These are phyloP conservation scores for Podaxis sp. DNA, from an alignment of 768 basidiomycete genomes.

Conservation along the genomic window DNA sequence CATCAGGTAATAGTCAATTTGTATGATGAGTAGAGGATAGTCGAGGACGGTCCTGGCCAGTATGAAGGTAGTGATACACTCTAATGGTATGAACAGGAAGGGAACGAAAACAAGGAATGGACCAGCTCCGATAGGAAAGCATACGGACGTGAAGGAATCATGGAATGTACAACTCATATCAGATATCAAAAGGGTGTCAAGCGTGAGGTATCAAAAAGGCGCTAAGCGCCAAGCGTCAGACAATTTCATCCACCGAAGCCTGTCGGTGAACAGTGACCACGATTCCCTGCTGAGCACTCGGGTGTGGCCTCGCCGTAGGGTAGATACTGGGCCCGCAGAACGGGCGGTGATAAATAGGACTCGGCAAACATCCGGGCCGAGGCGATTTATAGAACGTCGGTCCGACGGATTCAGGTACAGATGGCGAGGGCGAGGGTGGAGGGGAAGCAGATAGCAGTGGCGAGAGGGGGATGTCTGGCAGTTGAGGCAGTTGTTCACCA, in stretches of 20 bases:
- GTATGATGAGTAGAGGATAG: not conserved
- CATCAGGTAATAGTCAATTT: not conserved
- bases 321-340: constrained; percentile 19
- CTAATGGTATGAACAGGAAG: not conserved
- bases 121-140: not conserved
- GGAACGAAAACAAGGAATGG: not conserved
- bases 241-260: constrained; percentile 24
- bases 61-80: not conserved
- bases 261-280: constrained; percentile 23
- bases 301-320: constrained; percentile 9
- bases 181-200: not conserved
- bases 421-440: too few species aligned
- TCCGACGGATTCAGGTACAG: not conserved
- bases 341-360: not conserved
- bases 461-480: too few species aligned
- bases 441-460: too few species aligned
- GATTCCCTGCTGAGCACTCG: constrained; percentile 13
- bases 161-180: too few species aligned
- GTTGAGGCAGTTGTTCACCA: too few species aligned
- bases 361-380: not conserved
- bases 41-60: not conserved
- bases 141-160: not conserved
- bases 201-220: not conserved
- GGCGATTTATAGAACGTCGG: not conserved
- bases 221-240: not conserved